phyloP scores from a whole-genome alignment of 2,329 filamentous ascomycete genomes.

The Botrytis aclada region DNA sequence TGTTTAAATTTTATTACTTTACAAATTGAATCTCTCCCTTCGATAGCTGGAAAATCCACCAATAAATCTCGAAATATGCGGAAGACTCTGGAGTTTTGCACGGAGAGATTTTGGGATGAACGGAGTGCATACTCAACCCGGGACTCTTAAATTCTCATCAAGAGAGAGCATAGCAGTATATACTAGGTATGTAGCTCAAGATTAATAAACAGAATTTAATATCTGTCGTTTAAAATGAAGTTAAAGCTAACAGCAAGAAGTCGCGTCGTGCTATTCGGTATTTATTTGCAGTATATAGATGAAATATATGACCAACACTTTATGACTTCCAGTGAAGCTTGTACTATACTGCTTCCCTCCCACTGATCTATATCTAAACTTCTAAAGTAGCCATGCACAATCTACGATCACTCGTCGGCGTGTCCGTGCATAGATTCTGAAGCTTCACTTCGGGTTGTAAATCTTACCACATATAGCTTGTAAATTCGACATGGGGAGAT shows the following conservation, averaged over 20 bases:
- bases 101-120: neutral
- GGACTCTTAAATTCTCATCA: neutral
- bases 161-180: neutral
- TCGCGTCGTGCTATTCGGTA: neutral
- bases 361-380: neutral
- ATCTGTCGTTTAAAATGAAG: neutral
- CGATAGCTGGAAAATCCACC: neutral
- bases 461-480: neutral
- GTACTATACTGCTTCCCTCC: neutral
- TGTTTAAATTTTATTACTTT: neutral
- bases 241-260: neutral
- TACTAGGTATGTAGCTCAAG: neutral
- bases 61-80: neutral
- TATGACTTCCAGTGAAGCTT: neutral
- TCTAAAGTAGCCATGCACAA: neutral
- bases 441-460: neutral
- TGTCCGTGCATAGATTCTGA: neutral
- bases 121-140: neutral
- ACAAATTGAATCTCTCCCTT: neutral
- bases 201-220: neutral
- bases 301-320: neutral
- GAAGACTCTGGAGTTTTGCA: neutral
- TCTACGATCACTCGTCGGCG: neutral
- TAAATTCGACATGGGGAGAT: neutral
- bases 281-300: neutral